A percentile compares a stretch with the other conserved stretches of the same genome.
Evolutionary conservation across 305 asterid genomes (phyloP).

Genomic region (Withania somnifera): DNA sequence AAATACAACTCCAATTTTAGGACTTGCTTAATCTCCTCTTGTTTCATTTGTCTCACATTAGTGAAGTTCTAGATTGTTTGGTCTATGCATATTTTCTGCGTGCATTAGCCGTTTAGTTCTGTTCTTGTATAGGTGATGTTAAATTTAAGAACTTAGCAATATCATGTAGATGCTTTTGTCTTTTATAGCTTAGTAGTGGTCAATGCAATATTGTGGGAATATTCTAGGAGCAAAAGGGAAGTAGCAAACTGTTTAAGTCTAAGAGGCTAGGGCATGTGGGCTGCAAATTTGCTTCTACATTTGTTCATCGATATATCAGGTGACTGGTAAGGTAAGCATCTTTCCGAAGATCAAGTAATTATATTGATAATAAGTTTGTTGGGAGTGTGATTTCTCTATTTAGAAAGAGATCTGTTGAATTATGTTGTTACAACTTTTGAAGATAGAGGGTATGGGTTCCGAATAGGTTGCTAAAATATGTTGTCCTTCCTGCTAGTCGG

Average conservation of each 20-base stretch:
- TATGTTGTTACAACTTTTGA: not conserved
- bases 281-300: not conserved
- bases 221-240: not conserved
- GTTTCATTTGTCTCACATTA: not conserved
- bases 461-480: not conserved
- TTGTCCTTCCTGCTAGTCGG: not conserved
- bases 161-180: not conserved
- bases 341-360: too few relatives aligned
- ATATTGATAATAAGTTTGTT: too few relatives aligned
- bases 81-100: not conserved
- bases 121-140: not conserved
- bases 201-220: too few relatives aligned
- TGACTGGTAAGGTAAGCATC: too few relatives aligned
- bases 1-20: not conserved
- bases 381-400: too few relatives aligned
- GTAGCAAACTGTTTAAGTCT: not conserved
- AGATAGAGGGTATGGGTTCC: not conserved
- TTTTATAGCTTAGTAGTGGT: not conserved
- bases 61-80: not conserved
- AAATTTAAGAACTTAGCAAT: not conserved
- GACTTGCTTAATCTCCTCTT: not conserved
- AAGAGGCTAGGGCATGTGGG: not conserved
- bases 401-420: not conserved
- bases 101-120: not conserved
- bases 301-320: too few relatives aligned